These are phyloP conservation scores for Begonia masoniana DNA, from an alignment of 306 rosid genomes.

Conservation along the genomic window DNA sequence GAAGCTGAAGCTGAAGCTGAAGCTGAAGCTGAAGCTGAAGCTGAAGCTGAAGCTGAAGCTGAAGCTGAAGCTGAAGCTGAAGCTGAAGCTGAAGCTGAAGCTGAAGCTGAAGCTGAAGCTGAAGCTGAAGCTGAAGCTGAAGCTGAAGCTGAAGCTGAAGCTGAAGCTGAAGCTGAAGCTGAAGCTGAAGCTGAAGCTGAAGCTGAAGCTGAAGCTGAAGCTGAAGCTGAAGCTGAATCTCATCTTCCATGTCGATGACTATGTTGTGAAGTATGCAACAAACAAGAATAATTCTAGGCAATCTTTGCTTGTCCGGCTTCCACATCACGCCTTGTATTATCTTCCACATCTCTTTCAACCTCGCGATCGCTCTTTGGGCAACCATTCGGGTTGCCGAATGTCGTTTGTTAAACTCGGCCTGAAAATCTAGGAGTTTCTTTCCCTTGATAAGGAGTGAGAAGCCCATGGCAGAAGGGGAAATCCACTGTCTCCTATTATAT, in stretches of 20 bases:
- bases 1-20: too few species aligned
- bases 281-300: conserved; percentile 72
- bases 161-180: too few species aligned
- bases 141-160: too few species aligned
- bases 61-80: too few species aligned
- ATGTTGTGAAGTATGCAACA: conserved; percentile 86
- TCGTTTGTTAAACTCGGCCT: conserved; percentile 46
- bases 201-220: too few species aligned
- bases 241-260: conserved; percentile 68
- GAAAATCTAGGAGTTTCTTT: conserved; percentile 33
- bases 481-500: conserved; percentile 58
- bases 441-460: conserved; percentile 62
- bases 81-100: too few species aligned
- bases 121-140: too few species aligned
- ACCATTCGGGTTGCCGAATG: conserved; percentile 51
- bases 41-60: too few species aligned
- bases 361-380: conserved; percentile 59
- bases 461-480: conserved; percentile 82
- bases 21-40: too few species aligned
- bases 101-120: too few species aligned
- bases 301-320: conserved; percentile 67
- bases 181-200: too few species aligned
- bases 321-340: conserved; percentile 80
- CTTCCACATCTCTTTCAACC: conserved; percentile 72
- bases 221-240: too few species aligned